Percentiles rank a stretch among this genome's conserved stretches.
Evolutionary conservation across 1,284 basidiomycete genomes (phyloP).

Genomic region (Sparassis latifolia): DNA sequence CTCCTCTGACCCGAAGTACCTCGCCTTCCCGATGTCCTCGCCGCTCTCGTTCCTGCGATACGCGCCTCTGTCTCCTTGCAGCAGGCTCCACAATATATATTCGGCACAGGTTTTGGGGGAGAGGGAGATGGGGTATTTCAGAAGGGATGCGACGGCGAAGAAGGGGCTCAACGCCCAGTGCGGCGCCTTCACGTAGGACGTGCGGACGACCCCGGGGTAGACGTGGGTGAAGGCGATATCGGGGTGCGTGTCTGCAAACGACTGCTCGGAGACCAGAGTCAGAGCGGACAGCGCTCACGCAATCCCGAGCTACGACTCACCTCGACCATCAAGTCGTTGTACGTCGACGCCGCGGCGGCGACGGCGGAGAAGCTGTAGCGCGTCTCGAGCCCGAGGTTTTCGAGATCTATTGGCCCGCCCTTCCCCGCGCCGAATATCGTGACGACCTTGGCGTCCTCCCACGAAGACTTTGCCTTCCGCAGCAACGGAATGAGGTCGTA

Average conservation of each 20-base stretch:
- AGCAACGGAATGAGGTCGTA: slow-evolving; percentile 22
- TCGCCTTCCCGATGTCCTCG: slow-evolving; percentile 32
- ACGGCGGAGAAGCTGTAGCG: slow-evolving; percentile 21
- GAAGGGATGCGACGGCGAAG: slow-evolving; percentile 14
- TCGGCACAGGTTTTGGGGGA: slow-evolving; percentile 33
- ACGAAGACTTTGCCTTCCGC: slow-evolving; percentile 17
- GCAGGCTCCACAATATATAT: slow-evolving; percentile 36
- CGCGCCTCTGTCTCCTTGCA: slow-evolving; percentile 25
- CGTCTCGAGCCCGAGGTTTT: slow-evolving; percentile 30
- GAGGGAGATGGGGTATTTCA: slow-evolving; percentile 27
- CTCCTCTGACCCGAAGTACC: slow-evolving; percentile 33
- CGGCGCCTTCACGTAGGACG: slow-evolving; percentile 16
- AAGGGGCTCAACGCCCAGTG: slow-evolving; percentile 22
- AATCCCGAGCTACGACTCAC: slow-evolving; percentile 10
- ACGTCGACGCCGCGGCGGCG: slow-evolving; percentile 19
- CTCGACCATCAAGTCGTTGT: slow-evolving; percentile 31
- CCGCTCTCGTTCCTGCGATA: slow-evolving; percentile 31
- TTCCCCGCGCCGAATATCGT: slow-evolving; percentile 16
- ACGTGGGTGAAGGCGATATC: slow-evolving; percentile 27
- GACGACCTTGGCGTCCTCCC: slow-evolving; percentile 23
- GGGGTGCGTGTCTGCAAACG: slow-evolving; percentile 26
- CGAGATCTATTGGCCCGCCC: slow-evolving; percentile 21
- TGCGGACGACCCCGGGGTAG: slow-evolving; percentile 29
- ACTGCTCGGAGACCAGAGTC: slow-evolving; percentile 8
- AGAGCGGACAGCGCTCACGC: background rate